Percentiles rank a stretch among this genome's conserved stretches.
Conservation (phyloP, 192 early-diverging fungal species). For the Coemansia sp. region DNA sequence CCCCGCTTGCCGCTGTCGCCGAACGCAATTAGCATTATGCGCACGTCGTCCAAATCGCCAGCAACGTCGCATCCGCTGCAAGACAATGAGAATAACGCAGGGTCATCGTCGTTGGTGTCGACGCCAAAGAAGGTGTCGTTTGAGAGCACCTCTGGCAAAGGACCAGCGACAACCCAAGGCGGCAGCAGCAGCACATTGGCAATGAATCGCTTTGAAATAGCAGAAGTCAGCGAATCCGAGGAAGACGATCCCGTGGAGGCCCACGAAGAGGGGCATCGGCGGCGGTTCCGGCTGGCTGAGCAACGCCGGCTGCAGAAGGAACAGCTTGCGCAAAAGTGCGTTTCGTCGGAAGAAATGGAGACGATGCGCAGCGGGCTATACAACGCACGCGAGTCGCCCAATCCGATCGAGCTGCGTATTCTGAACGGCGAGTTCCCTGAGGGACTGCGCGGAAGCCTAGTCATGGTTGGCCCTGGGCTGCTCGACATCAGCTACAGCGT, state of each 20-base stretch:
- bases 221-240: conserved; percentile 17
- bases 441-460: conserved; percentile 66
- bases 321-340: conserved; percentile 22
- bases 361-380: conserved; percentile 54
- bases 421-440: conserved; percentile 61
- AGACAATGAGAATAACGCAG: background rate
- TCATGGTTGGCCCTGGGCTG: conserved; percentile 65
- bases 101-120: conserved; percentile 18
- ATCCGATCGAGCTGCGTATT: conserved; percentile 52
- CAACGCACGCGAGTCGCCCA: conserved; percentile 55
- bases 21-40: conserved; percentile 6
- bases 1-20: conserved; percentile 7
- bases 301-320: conserved; percentile 38
- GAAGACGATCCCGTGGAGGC: conserved; percentile 22
- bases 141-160: conserved; percentile 27
- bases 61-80: conserved; percentile 34
- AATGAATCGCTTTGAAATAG: conserved; percentile 15
- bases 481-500: conserved; percentile 67
- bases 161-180: background rate
- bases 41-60: conserved; percentile 25
- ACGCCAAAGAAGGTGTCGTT: conserved; percentile 3
- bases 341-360: conserved; percentile 43
- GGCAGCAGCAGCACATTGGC: background rate
- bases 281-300: conserved; percentile 38
- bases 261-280: conserved; percentile 33